Evolutionary conservation across 441 rosid genomes (phyloP), one percentile per base, ranked within the genome.

Genomic region (Omphalea diandra): DNA sequence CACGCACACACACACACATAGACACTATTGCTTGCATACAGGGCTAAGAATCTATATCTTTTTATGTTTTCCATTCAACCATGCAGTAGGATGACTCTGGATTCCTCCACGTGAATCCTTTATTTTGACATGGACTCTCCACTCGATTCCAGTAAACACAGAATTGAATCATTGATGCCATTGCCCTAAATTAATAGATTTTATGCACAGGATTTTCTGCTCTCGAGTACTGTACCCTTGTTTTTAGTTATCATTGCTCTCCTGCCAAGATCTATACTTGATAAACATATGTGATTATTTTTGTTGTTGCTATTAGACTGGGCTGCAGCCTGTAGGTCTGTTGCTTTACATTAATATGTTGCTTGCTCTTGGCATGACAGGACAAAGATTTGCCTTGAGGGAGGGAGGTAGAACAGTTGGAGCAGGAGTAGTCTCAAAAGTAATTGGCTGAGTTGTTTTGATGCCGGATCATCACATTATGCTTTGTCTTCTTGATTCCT

Each of bases 341-440:
- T n/a, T n/a, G n/a, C n/a, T n/a, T n/a, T n/a, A n/a, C n/a, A n/a
- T 2, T n/a, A n/a, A n/a, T n/a, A n/a, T 49, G 26, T 60, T 27
- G 31, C 43, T 18, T 41, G 41, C 43, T 40, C n/a, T 58, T 47
- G 66, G 32, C 27, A 33, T 55, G 10, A 29, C 77, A 77, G 81
- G 81, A 52, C 81, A 77, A 77, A 89, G 98, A 81, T 92, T 95
- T 85, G 99, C 99, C 63, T 75, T 95, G 76, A 92, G 99, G 79
- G 99, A 95, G 73, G 99, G 99, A 80, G 99, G 98, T 1, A 88
- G 98, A 82, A 95, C 99, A 8, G 99, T 95, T 71, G 81, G 81
- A 70, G 81, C 81, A 31, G 74, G 78, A 26, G 78, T 75, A 2
- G 78, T 75, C 54, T 70, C 97, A 8, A 90, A 90, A 84, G 94